Evolutionary conservation across 768 basidiomycete species (phyloP).

Genomic region (Pulveroboletus frians): DNA sequence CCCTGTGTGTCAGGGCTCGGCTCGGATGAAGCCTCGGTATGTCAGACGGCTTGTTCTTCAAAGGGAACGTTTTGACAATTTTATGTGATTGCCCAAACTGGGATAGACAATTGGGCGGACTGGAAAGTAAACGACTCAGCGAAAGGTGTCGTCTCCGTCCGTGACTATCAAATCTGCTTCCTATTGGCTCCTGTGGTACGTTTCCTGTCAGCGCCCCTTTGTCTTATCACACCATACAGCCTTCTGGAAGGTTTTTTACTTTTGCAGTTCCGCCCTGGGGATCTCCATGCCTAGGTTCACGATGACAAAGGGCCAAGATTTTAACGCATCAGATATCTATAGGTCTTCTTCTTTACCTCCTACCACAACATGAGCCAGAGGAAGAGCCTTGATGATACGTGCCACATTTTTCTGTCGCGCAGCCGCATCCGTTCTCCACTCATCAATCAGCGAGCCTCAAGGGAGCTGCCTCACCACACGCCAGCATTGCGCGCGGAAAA

Average conservation of each 20-base stretch:
- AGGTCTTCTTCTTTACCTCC: constrained; percentile 11
- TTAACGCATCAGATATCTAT: constrained; percentile 6
- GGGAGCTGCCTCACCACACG: constrained; percentile 4
- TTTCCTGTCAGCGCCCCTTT: constrained; percentile 18
- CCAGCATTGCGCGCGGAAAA: constrained; percentile 9
- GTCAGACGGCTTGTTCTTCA: constrained; percentile 5
- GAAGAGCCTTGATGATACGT: constrained; percentile 30
- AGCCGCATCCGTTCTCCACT: constrained; percentile 8
- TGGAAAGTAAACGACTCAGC: constrained; percentile 17
- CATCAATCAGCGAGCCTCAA: constrained; percentile 4
- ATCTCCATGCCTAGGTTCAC: background rate
- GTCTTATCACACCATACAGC: constrained; percentile 11
- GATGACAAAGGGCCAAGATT: constrained; percentile 16
- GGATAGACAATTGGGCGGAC: constrained; percentile 27
- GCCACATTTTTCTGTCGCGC: constrained; percentile 27
- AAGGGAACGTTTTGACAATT: constrained; percentile 1
- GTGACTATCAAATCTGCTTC: constrained; percentile 2
- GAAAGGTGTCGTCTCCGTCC: constrained; percentile 2
- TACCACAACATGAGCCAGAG: constrained; percentile 23
- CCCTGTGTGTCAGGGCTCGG: background rate
- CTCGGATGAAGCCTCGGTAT: constrained; percentile 3
- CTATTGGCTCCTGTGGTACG: constrained; percentile 3
- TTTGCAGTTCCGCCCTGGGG: constrained; percentile 13
- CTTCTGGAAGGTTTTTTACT: constrained; percentile 11
- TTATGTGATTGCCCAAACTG: constrained; percentile 12